A percentile compares a stretch with the other conserved stretches of the same genome.
phyloP scores from a whole-genome alignment of 257 asterid genomes.

The Solanum neorickii region DNA sequence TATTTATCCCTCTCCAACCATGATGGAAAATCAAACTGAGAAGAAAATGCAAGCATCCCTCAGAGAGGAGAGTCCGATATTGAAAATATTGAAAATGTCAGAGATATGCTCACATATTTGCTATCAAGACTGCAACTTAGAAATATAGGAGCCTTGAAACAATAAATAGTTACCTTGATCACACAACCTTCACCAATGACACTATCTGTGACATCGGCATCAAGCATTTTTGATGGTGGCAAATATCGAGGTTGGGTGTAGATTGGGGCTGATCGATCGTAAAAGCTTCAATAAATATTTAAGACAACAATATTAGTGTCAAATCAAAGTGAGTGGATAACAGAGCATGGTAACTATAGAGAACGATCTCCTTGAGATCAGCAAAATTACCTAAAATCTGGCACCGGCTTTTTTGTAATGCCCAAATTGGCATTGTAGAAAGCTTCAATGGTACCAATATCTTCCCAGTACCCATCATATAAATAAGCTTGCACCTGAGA shows the following conservation, averaged over 20 bases:
- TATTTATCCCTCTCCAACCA: not conserved
- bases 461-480: conserved; percentile 98
- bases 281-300: conserved; percentile 53
- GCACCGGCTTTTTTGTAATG: conserved; percentile 84
- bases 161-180: conserved; percentile 53
- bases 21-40: not conserved
- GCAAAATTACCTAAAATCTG: conserved; percentile 66
- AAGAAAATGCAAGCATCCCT: not conserved
- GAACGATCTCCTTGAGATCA: not conserved
- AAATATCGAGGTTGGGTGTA: conserved; percentile 92
- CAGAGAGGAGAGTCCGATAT: not conserved
- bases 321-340: not conserved
- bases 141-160: not conserved
- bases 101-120: not conserved
- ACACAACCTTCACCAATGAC: conserved; percentile 98
- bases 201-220: conserved; percentile 94
- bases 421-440: conserved; percentile 94
- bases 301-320: conserved; percentile 1
- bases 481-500: conserved; percentile 87
- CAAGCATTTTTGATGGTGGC: conserved; percentile 97
- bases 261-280: conserved; percentile 92
- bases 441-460: conserved; percentile 96
- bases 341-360: not conserved
- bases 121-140: not conserved
- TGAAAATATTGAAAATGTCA: not conserved